Conservation (phyloP, 345 rosid genomes). For the Erodium maritimum region DNA sequence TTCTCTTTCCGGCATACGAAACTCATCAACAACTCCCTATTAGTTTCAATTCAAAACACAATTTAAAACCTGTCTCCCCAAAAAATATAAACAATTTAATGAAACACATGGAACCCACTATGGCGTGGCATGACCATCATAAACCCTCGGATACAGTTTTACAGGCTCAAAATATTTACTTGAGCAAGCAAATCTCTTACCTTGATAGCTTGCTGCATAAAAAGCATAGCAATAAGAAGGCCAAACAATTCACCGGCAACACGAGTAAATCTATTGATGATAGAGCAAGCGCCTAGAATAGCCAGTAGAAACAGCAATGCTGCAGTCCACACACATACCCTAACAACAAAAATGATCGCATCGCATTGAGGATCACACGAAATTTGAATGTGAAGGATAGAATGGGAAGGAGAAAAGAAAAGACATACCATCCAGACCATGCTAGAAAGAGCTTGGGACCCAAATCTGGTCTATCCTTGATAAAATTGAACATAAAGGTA, state of each 20-base stretch:
- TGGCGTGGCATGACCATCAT: too few species aligned
- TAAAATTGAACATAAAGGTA: slow-evolving; percentile 87
- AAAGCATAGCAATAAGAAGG: slow-evolving; percentile 85
- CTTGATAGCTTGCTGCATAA: slow-evolving; percentile 86
- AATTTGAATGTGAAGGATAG: background rate
- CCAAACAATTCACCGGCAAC: slow-evolving; percentile 90
- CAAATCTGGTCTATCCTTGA: slow-evolving; percentile 63
- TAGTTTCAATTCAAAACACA: slow-evolving; percentile 2
- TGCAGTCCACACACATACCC: slow-evolving; percentile 97
- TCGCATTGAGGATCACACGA: too few species aligned
- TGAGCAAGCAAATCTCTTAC: slow-evolving; percentile 22
- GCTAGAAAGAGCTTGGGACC: slow-evolving; percentile 76
- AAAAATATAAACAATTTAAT: too few species aligned
- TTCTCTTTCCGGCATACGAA: slow-evolving; percentile 66
- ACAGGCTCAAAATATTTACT: slow-evolving; percentile 1
- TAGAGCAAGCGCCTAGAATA: slow-evolving; percentile 78
- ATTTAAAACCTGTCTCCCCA: background rate
- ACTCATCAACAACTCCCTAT: slow-evolving; percentile 83
- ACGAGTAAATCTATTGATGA: slow-evolving; percentile 88
- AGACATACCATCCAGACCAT: slow-evolving; percentile 83
- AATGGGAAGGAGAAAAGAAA: slow-evolving; percentile 2
- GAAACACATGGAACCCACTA: background rate
- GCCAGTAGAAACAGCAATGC: slow-evolving; percentile 75
- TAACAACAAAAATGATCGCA: slow-evolving; percentile 16
- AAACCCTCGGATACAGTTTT: too few species aligned